Percentiles rank a stretch among this genome's conserved stretches.
These are phyloP conservation scores for Protostelium mycophagum DNA, from an alignment of 78 protist species.

Conservation along the genomic window DNA sequence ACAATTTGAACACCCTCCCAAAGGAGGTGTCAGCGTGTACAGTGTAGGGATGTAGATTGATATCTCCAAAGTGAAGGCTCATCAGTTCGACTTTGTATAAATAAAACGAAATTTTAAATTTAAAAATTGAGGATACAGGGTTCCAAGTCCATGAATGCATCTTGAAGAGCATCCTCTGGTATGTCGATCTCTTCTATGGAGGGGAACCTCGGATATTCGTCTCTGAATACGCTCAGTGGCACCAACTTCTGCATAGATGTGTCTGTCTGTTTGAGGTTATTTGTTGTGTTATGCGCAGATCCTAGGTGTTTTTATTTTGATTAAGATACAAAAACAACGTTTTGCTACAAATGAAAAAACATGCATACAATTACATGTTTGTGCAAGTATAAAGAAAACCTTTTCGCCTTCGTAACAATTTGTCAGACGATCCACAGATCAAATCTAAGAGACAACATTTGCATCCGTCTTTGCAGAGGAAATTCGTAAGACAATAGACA, in stretches of 20 bases:
- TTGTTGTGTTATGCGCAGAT: too few species aligned
- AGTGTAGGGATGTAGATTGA: conserved; percentile 35
- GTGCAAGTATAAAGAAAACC: too few species aligned
- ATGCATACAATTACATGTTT: too few species aligned
- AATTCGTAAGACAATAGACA: background rate
- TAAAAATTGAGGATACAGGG: conserved; percentile 16
- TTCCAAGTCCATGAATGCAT: conserved; percentile 39
- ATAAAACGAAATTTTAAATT: background rate
- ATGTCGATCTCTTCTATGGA: conserved; percentile 42
- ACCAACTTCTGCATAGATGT: background rate
- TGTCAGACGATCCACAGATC: too few species aligned
- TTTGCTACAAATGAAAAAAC: too few species aligned
- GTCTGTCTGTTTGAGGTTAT: background rate
- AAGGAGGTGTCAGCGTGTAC: conserved; percentile 50
- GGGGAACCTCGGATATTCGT: conserved; percentile 20
- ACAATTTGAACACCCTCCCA: conserved; percentile 47
- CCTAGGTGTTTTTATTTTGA: too few species aligned
- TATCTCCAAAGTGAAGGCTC: too few species aligned
- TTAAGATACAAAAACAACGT: too few species aligned
- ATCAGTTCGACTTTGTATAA: too few species aligned
- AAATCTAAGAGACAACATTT: too few species aligned
- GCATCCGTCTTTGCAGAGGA: too few species aligned
- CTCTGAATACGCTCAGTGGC: background rate
- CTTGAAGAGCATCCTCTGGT: conserved; percentile 24
- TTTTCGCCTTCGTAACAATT: too few species aligned